phyloP scores from a whole-genome alignment of 2,329 filamentous ascomycete species.

The Trichoderma hamatum region DNA sequence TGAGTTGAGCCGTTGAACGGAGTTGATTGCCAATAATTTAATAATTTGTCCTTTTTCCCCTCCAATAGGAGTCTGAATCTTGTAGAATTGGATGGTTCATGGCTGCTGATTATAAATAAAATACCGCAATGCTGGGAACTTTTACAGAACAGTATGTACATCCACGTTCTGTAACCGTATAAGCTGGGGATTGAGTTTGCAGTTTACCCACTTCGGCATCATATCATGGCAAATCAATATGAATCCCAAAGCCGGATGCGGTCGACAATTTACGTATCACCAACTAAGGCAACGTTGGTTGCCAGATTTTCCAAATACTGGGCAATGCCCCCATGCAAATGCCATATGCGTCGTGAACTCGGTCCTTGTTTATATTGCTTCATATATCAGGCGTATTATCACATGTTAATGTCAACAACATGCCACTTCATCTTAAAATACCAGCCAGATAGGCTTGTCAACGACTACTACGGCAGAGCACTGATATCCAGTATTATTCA shows the following conservation, averaged over 20 bases:
- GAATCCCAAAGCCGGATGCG: neutral
- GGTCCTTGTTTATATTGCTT: neutral
- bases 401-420: neutral
- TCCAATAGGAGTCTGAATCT: neutral
- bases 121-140: neutral
- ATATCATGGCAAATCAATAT: neutral
- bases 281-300: neutral
- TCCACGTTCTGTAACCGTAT: neutral
- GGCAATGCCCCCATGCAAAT: neutral
- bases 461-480: neutral
- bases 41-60: neutral
- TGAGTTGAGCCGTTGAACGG: neutral
- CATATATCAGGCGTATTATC: neutral
- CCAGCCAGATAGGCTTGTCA: no score
- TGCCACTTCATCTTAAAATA: neutral
- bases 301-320: neutral
- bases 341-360: neutral
- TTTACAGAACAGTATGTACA: neutral
- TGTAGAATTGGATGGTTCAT: neutral
- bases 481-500: neutral
- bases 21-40: neutral
- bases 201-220: neutral
- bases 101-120: neutral
- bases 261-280: neutral
- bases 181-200: neutral